Evolutionary conservation across 2,329 filamentous ascomycete genomes (phyloP), one percentile per base, ranked within the genome.

Genomic region (Beauveria brongniartii): DNA sequence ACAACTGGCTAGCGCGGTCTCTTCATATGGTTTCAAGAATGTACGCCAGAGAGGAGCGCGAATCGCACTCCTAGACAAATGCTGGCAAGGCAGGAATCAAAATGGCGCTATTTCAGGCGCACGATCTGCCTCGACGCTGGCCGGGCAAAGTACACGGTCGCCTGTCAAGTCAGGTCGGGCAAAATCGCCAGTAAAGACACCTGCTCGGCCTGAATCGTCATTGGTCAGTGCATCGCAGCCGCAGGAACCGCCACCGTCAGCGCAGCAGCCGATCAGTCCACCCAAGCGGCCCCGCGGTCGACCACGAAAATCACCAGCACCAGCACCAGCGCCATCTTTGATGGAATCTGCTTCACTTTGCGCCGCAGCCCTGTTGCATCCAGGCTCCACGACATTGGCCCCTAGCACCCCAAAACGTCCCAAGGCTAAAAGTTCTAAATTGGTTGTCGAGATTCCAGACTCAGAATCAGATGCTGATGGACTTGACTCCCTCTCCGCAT

Each of bases 11-110:
- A 82, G 79, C 61, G 80, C 88, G 67, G 75, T 92, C 50, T 75
- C 80, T 5, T 77, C 78, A 0, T 91, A 85, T 67, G 88, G 87
- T 0, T 92, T 92, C 73, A 92, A 92, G 69, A 77, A 86, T 1
- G 76, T 92, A 34, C 90, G 86, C 69, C 83, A 78, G 60, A 80
- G 89, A 20, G 78, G 81, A 54, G 83, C 84, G 9, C 91, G 90
- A 86, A 85, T 92, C 63, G 77, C 83, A 1, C 72, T 91, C 12
- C 75, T 92, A 14, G 77, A 89, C 56, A 82, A 85, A 67, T 92
- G 90, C 70, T 92, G 89, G 88, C 74, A 82, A 65, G 85, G 83
- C 61, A 84, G 84, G 69, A 73, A 79, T 22, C 66, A 69, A 60
- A 55, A 4, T 64, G 67, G 46, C 55, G 55, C 12, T 64, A 65